Conservation (phyloP, 75 land plant species). For the Cryptomeria japonica region DNA sequence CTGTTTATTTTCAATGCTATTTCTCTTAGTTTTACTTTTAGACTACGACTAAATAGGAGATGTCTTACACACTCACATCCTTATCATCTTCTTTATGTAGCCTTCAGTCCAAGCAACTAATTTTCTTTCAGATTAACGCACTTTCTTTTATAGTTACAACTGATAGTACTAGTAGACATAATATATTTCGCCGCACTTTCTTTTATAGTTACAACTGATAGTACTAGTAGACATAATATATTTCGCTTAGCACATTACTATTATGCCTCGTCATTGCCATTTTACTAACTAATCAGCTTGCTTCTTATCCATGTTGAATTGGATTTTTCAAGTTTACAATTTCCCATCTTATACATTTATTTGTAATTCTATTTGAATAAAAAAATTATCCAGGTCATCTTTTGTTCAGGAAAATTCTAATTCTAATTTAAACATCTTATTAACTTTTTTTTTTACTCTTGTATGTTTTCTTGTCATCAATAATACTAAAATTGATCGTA, state of each 20-base stretch:
- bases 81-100: background rate
- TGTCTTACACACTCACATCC: background rate
- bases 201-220: background rate
- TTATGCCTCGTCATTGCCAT: background rate
- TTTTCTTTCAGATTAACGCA: background rate
- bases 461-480: background rate
- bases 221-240: background rate
- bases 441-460: background rate
- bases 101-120: background rate
- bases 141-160: background rate
- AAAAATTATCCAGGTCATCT: background rate
- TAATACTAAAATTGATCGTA: background rate
- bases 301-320: background rate
- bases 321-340: background rate
- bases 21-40: background rate
- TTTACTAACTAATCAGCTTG: background rate
- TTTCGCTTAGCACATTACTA: background rate
- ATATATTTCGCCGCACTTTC: too few relatives aligned
- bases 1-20: background rate
- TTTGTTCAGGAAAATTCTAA: background rate
- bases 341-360: background rate
- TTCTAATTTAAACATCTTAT: background rate
- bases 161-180: background rate
- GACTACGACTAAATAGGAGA: background rate
- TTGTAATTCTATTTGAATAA: background rate